Evolutionary conservation across 306 rosid genomes (phyloP), one percentile per base, ranked within the genome.

Genomic region (Carpinus fangiana): DNA sequence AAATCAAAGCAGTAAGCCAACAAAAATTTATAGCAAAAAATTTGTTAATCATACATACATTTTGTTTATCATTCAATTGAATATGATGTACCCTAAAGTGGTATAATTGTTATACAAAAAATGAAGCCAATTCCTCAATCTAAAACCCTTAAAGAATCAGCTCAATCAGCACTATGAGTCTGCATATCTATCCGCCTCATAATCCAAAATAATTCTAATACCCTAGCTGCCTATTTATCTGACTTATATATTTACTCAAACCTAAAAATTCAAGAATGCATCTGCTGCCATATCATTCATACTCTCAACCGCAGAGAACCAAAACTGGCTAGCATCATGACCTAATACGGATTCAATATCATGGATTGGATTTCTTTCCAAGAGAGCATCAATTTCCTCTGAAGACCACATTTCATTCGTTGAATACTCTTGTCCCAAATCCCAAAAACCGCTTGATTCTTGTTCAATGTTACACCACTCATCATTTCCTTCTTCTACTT

Each of bases 381-480:
- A 31, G 0, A 77, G 79, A 12, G 85, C 88, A 74, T 86, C 13
- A 11, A 95, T 83, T 18, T 85, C 98, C 18, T 91, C 92, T 47
- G 82, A 90, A 45, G 83, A 86, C 55, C 90, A 88, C 72, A 91
- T 60, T 84, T 95, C 99, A 54, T 93, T 93, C 43, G 41, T 12
- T 2, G 95, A 75, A 75, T 43, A 81, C 55, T 92, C 80, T 2
- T 47, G 56, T 57, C 43, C 46, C 73, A 86, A 86, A 21, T 59
- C 34, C 65, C 36, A 23, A 21, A 8, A 0, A 59, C 31, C 23
- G 65, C 11, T 59, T 1, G 12, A 20, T 9, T 23, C 65, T 4
- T 11, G 9, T 59, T 11, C 13, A 26, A 23, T 82, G 59, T 74
- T 54, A 55, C 47, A 62, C 18, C 73, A 41, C 16, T 86, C 97